These are phyloP conservation scores for Botrytis fragariae DNA, from an alignment of 2,329 filamentous ascomycete species.

Conservation along the genomic window DNA sequence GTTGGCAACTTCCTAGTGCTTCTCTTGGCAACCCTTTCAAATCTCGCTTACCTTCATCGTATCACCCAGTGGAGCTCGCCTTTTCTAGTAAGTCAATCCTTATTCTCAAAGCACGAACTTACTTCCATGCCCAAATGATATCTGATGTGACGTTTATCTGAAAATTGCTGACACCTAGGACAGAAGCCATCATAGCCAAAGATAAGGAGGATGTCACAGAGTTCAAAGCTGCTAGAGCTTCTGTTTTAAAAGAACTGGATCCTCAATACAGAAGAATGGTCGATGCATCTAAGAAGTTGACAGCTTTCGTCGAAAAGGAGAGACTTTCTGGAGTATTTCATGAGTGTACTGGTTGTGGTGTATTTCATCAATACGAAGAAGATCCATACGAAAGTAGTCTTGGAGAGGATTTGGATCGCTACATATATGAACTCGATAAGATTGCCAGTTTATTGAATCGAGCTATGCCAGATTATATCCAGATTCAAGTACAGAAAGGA, in stretches of 20 bases:
- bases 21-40: constrained; percentile 19
- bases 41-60: not conserved
- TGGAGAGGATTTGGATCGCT: constrained; percentile 12
- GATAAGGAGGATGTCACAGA: constrained; percentile 7
- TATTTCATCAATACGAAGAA: constrained; percentile 17
- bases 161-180: not conserved
- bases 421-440: constrained; percentile 18
- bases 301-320: constrained; percentile 16
- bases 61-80: constrained; percentile 16
- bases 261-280: constrained; percentile 19
- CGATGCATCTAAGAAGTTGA: constrained; percentile 12
- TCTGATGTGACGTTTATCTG: not conserved
- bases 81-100: constrained; percentile 10
- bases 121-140: not conserved
- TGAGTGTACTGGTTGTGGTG: constrained; percentile 6
- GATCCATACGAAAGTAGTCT: constrained; percentile 1
- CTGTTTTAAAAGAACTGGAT: constrained; percentile 10
- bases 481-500: constrained; percentile 7
- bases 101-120: not conserved
- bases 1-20: constrained; percentile 8
- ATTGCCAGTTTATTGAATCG: constrained; percentile 12
- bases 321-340: constrained; percentile 2
- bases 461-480: constrained; percentile 10
- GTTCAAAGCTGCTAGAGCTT: constrained; percentile 17
- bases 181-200: constrained; percentile 9